Conservation (phyloP, 192 early-diverging fungal genomes). For the Podila clonocystis region DNA sequence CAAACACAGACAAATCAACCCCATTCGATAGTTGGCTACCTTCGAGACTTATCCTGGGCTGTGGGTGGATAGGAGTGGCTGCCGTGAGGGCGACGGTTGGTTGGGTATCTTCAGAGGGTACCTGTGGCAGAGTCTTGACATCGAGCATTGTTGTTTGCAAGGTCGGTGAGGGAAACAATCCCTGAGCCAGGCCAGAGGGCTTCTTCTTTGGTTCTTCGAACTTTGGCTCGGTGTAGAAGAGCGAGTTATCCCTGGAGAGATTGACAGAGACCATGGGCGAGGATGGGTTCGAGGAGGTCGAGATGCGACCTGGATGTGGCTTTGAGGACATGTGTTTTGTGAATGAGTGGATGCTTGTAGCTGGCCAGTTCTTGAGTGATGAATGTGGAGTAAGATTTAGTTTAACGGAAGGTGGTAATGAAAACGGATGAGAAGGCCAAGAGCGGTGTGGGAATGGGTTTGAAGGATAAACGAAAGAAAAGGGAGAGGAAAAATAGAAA, state of each 20-base stretch:
- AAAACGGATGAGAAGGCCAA: too few relatives aligned
- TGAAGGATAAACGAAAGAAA: too few relatives aligned
- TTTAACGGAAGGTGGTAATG: too few relatives aligned
- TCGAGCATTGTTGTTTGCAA: neutral
- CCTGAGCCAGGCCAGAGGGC: neutral
- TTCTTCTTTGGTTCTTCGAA: constrained; percentile 1
- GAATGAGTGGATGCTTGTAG: too few relatives aligned
- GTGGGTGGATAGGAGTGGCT: neutral
- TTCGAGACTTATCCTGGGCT: neutral
- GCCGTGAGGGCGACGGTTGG: neutral
- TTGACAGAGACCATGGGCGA: neutral
- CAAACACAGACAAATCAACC: neutral
- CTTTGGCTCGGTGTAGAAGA: neutral
- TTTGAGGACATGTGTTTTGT: neutral
- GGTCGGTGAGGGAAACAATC: neutral
- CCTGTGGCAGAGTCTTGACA: neutral
- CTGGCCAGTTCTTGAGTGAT: too few relatives aligned
- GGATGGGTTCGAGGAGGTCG: neutral
- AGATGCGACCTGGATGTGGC: constrained; percentile 2
- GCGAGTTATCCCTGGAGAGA: neutral
- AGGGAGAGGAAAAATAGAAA: too few relatives aligned
- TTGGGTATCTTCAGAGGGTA: neutral
- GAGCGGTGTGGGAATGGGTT: too few relatives aligned
- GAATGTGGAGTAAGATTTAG: too few relatives aligned
- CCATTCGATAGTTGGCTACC: neutral